phyloP scores from a whole-genome alignment of 1,284 basidiomycete genomes.

The Cutaneotrichosporon sp. region DNA sequence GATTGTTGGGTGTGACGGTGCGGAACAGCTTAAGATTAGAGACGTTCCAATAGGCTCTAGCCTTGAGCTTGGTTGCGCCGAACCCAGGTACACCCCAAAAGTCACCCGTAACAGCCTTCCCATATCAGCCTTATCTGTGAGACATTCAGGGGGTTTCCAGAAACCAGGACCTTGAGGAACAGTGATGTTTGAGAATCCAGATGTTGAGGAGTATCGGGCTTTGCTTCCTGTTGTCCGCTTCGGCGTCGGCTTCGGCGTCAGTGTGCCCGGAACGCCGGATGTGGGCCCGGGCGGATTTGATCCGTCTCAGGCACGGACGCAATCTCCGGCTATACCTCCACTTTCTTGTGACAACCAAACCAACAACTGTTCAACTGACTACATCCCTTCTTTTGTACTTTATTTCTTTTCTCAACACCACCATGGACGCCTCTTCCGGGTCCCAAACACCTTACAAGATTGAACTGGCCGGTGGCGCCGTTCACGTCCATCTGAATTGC shows the following conservation, averaged over 20 bases:
- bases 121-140: too few species aligned
- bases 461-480: constrained; percentile 15
- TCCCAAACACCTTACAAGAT: neutral
- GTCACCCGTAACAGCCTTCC: too few species aligned
- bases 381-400: too few species aligned
- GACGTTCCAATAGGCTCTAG: too few species aligned
- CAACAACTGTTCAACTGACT: neutral
- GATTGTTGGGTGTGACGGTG: neutral
- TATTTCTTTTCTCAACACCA: neutral
- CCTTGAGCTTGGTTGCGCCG: too few species aligned
- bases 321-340: neutral
- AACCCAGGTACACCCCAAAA: too few species aligned
- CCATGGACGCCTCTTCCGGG: neutral
- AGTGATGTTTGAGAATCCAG: too few species aligned
- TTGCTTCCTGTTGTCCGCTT: neutral
- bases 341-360: neutral
- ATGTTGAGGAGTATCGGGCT: too few species aligned
- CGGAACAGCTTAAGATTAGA: too few species aligned
- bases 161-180: too few species aligned
- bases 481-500: constrained; percentile 20
- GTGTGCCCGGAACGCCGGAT: neutral
- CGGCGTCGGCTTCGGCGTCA: neutral
- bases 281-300: neutral
- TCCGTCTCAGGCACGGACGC: too few species aligned
- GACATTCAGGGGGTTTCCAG: too few species aligned